Evolutionary conservation across 371 early-diverging fungal species (phyloP).

Genomic region (Phascolomyces articulosus): DNA sequence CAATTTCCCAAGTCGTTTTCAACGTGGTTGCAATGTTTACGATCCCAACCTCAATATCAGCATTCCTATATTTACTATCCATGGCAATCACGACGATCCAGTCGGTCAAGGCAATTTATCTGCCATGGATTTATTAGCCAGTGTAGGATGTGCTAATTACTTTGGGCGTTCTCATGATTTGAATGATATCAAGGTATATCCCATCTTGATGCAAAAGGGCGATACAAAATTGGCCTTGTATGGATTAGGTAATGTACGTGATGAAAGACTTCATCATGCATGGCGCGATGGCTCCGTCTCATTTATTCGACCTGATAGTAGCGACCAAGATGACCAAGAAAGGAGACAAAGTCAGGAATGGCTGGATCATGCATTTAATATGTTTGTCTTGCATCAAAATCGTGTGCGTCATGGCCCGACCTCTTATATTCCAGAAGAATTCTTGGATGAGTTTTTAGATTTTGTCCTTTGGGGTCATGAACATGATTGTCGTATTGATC

Average conservation of each 20-base stretch:
- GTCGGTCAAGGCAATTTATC: slow-evolving; percentile 83
- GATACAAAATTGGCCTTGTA: slow-evolving; percentile 83
- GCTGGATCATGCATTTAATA: slow-evolving; percentile 61
- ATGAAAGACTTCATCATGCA: slow-evolving; percentile 89
- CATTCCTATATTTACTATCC: slow-evolving; percentile 96
- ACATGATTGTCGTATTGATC: slow-evolving; percentile 93
- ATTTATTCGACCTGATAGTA: slow-evolving; percentile 67
- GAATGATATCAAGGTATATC: slow-evolving; percentile 79
- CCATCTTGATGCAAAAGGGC: slow-evolving; percentile 88
- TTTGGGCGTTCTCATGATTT: slow-evolving; percentile 85
- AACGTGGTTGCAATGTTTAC: slow-evolving; percentile 76
- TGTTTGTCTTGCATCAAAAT: slow-evolving; percentile 93
- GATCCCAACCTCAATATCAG: slow-evolving; percentile 90
- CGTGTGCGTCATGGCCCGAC: slow-evolving; percentile 82
- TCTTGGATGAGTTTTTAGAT: slow-evolving; percentile 85
- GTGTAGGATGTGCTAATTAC: slow-evolving; percentile 92
- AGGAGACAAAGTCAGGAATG: slow-evolving; percentile 44
- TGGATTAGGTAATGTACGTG: slow-evolving; percentile 96
- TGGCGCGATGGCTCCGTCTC: slow-evolving; percentile 81
- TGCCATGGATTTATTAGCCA: slow-evolving; percentile 87
- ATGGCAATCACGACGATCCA: slow-evolving; percentile 99
- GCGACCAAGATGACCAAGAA: slow-evolving; percentile 37
- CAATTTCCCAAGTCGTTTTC: slow-evolving; percentile 71
- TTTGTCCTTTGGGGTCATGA: slow-evolving; percentile 99
- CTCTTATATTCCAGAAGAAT: slow-evolving; percentile 90